Evolutionary conservation across 352 stramenopile species (phyloP).

Genomic region (Pythium sp.): DNA sequence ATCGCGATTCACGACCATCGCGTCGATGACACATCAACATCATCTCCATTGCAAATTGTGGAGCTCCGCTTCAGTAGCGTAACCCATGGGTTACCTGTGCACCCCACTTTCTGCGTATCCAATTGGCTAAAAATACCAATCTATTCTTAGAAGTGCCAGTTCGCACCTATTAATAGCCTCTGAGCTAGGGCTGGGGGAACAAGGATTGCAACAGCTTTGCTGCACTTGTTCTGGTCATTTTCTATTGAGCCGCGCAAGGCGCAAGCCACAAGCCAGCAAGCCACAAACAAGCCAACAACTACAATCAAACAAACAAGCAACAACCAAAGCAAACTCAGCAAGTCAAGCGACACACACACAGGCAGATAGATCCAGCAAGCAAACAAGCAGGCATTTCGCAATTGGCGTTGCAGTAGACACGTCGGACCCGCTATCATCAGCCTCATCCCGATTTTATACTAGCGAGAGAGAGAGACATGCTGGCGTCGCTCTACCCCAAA

Average conservation of each 20-base stretch:
- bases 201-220: not conserved
- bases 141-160: conserved; percentile 2
- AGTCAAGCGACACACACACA: no score
- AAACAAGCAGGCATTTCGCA: not conserved
- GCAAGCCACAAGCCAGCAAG: not conserved
- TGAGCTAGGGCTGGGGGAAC: not conserved
- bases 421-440: not conserved
- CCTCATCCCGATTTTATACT: not conserved
- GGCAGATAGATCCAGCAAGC: not conserved
- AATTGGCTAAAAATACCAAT: not conserved
- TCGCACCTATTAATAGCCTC: conserved; percentile 8
- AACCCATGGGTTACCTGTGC: not conserved
- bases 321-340: not conserved
- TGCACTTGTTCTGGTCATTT: conserved; percentile 8
- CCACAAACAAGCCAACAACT: no score
- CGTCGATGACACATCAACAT: not conserved
- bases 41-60: not conserved
- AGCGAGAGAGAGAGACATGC: not conserved
- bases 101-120: not conserved
- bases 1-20: not conserved
- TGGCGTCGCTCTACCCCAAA: conserved; percentile 16
- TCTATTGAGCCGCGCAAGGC: conserved; percentile 2
- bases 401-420: not conserved
- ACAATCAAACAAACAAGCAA: not conserved
- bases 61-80: not conserved